These are phyloP conservation scores for Cercophora samala DNA, from an alignment of 495 filamentous ascomycete genomes.

Conservation along the genomic window DNA sequence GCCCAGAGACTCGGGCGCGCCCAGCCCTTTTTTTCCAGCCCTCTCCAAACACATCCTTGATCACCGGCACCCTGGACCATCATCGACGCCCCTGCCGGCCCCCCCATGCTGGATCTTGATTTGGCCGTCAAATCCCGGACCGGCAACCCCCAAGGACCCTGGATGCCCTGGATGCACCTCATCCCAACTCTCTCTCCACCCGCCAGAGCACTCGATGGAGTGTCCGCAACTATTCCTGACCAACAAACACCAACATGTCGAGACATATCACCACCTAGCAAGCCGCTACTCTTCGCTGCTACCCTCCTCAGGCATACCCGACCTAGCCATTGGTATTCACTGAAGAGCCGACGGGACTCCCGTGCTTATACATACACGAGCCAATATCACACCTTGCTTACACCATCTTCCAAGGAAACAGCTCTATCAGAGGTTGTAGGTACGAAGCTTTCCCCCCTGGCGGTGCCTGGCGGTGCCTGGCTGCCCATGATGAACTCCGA, in stretches of 20 bases:
- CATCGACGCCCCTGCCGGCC: constrained; percentile 21
- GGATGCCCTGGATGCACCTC: neutral
- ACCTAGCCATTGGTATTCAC: neutral
- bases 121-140: constrained; percentile 25
- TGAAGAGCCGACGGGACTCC: neutral
- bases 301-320: neutral
- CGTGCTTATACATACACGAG: neutral
- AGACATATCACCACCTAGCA: neutral
- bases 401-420: neutral
- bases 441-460: neutral
- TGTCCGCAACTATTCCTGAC: neutral
- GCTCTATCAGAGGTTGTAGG: neutral
- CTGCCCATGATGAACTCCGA: neutral
- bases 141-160: constrained; percentile 9
- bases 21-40: constrained; percentile 1
- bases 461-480: neutral
- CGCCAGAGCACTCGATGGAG: neutral
- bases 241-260: neutral
- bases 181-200: constrained; percentile 1
- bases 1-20: constrained; percentile 10
- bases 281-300: neutral
- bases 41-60: neutral
- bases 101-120: constrained; percentile 27
- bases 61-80: neutral
- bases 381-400: neutral